Percentiles rank a stretch among this genome's conserved stretches.
Evolutionary conservation across 2,329 filamentous ascomycete genomes (phyloP).

Genomic region (Monosporascus sp.): DNA sequence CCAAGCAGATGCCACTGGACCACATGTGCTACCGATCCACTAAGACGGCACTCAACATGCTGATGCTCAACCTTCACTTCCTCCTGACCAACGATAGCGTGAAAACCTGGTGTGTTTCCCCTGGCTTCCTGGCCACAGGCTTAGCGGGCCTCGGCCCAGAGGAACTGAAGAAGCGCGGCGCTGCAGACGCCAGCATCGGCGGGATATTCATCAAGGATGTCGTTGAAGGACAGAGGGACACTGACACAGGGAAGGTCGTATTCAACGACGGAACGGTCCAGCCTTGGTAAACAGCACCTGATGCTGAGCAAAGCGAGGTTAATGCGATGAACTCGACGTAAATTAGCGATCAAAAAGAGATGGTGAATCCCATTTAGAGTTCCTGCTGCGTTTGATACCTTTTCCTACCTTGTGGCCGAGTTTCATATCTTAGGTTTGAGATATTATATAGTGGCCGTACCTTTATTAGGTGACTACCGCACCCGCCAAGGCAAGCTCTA

Average conservation of each 20-base stretch:
- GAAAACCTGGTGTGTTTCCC: slow-evolving; percentile 34
- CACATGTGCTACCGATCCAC: slow-evolving; percentile 27
- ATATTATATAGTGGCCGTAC: too few relatives aligned
- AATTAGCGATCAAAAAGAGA: too few relatives aligned
- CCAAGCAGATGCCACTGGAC: slow-evolving; percentile 21
- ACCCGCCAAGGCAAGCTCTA: too few relatives aligned
- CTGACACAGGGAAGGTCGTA: slow-evolving; percentile 34
- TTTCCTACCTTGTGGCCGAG: too few relatives aligned
- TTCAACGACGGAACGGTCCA: not conserved
- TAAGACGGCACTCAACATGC: slow-evolving; percentile 41
- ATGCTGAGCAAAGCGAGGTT: not conserved
- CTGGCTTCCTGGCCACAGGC: slow-evolving; percentile 37
- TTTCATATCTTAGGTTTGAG: too few relatives aligned
- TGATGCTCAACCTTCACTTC: slow-evolving; percentile 37
- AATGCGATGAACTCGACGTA: too few relatives aligned
- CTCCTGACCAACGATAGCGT: slow-evolving; percentile 35
- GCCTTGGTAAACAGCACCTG: not conserved
- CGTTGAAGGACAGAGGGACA: slow-evolving; percentile 35
- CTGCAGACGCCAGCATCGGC: slow-evolving; percentile 29
- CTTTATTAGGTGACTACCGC: too few relatives aligned
- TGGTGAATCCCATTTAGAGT: too few relatives aligned
- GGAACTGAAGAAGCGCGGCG: slow-evolving; percentile 20
- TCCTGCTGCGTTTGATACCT: too few relatives aligned
- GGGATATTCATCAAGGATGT: slow-evolving; percentile 35
- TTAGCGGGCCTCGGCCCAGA: slow-evolving; percentile 23